Percentiles rank a stretch among this genome's conserved stretches.
Conservation (phyloP, 2,329 filamentous ascomycete genomes). For the Neopestalotiopsis clavispora region DNA sequence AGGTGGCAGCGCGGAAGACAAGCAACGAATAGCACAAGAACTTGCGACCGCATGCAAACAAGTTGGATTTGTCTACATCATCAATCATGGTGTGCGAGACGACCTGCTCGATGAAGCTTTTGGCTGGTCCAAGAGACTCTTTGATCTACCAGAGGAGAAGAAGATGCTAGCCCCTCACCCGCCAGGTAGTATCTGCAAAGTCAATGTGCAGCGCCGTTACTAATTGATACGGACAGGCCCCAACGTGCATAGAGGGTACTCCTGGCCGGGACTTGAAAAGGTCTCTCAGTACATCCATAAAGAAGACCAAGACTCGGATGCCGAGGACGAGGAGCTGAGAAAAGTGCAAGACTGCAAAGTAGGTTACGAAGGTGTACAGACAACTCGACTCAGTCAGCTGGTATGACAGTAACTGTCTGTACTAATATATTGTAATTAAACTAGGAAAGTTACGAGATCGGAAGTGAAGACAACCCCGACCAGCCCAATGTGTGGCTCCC, state of each 20-base stretch:
- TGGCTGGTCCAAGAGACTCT: constrained; percentile 37
- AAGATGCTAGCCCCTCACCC: constrained; percentile 43
- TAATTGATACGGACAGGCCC: constrained; percentile 37
- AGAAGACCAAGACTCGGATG: constrained; percentile 44
- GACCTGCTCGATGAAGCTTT: constrained; percentile 44
- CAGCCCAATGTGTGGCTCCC: constrained; percentile 58
- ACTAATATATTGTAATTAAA: background rate
- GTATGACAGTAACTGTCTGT: background rate
- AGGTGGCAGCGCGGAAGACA: constrained; percentile 25
- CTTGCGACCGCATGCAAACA: constrained; percentile 35
- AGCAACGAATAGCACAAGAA: constrained; percentile 32
- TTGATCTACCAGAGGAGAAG: constrained; percentile 36
- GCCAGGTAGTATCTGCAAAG: constrained; percentile 16
- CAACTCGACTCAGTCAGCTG: constrained; percentile 23
- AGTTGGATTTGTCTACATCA: constrained; percentile 38
- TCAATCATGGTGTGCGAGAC: constrained; percentile 37
- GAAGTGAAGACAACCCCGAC: constrained; percentile 46
- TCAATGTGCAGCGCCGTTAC: background rate
- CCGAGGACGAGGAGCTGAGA: constrained; percentile 42
- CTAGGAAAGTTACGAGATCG: constrained; percentile 58
- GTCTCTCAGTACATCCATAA: constrained; percentile 49
- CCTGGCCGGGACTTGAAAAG: constrained; percentile 58
- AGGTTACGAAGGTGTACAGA: background rate
- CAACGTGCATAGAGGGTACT: constrained; percentile 58
- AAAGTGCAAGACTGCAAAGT: constrained; percentile 57